Evolutionary conservation across 1,284 basidiomycete genomes (phyloP), one percentile per base, ranked within the genome.

Genomic region (Trametes polyzona): DNA sequence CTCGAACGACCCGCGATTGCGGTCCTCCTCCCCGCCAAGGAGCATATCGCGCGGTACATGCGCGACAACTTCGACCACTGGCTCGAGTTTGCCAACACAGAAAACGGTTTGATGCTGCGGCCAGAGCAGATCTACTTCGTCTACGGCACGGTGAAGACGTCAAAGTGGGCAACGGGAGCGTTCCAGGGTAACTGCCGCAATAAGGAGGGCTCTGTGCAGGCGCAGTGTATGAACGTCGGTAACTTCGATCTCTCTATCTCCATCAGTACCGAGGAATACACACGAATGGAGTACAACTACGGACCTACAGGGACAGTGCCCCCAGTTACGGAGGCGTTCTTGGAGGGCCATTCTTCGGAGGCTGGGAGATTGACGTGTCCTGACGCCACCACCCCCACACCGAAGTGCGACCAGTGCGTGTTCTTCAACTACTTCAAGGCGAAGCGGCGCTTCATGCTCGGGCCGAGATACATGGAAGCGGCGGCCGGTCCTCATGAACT

Each of bases 71-170:
- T 63, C 42, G 52, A 59, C 4, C 57, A 46, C 37, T 69, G 68
- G 68, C 35, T 62, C 41, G 54, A 50, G 26, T 66, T 67, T 40
- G 62, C 66, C n/a, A 59, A 62, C 27, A 36, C 23, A 6, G 35
- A 37, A 10, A 14, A 29, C 9, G 47, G 47, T 17, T 23, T 48
- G 10, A 27, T 26, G 23, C 47, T 48, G 9, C 19, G 17, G 9
- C 23, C 17, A 9, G 35, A 48, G 30, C 29, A 48, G 36, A 27
- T 48, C 47, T 48, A 27, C 47, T 48, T 48, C 24, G 47, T 48
- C 23, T 26, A 48, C 26, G 47, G 36, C 19, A 37, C 35, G 24
- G 35, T 37, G 24, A 48, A 48, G 47, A 48, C 47, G 36, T 26
- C 29, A 35, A 24, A 27, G n/a, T 48, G 47, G 47, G 47, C 47